Base-by-base conservation (phyloP, 805 yeast genomes). In the Debaryomyces castellii region DNA sequence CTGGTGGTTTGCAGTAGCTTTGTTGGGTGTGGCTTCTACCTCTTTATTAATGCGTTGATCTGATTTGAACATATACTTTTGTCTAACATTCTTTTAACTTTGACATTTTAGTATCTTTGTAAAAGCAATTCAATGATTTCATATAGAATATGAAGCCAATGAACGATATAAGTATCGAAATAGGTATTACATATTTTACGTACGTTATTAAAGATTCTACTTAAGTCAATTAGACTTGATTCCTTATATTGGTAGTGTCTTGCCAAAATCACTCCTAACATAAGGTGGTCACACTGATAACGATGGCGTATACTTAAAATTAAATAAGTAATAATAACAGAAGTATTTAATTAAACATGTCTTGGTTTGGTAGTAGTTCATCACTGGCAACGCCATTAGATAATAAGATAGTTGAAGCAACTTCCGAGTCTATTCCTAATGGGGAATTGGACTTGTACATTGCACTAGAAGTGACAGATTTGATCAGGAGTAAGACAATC, bases 391-490 rank as follows among this genome's bases (percentile, higher is more conserved):
- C 66, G 3, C 73, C 68, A 30, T 59, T 87, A 33, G 94, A 86
- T 53, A 74, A 71, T 40, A 80, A 84, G 53, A 81, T 91, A 32
- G 80, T 77, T 44, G 80, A 77, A 51, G 96, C 96, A 14, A 89
- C 97, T 1, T 84, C 91, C 32, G 96, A 89, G 62, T 72, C 87
- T n/a, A 85, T 91, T 39, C 97, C 97, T 4, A 82, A 85, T 58
- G 97, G 97, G 2, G 97, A 91, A 58, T 75, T 87, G 39, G 96
- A 91, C 57, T 68, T 86, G 47, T 75, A 76, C 2, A 54, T 59
- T 20, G 90, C 92, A 11, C 72, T 94, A 48, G 98, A 94, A 59
- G 79, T 92, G 44, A 86, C 96, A 41, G 99, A 94, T 63, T 60
- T 83, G 35, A 88, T 94, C 32, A 78, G 97, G 53, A 82, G 92